A percentile compares a stretch with the other conserved stretches of the same genome.
Conservation (phyloP, 306 rosid genomes). For the Erythrophleum fordii region DNA sequence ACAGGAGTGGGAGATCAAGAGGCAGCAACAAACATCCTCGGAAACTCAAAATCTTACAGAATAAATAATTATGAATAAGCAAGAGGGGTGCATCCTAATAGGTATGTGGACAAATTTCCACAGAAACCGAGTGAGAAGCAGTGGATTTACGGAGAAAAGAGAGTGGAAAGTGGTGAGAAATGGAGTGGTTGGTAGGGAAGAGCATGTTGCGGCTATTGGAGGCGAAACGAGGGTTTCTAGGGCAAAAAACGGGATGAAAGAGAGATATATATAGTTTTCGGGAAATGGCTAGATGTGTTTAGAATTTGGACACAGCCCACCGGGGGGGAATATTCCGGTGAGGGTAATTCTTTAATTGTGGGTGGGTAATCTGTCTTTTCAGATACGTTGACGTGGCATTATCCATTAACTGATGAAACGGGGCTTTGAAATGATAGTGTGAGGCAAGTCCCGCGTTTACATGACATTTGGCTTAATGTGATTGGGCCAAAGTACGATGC, state of each 20-base stretch:
- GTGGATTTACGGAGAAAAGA: constrained; percentile 23
- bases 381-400: constrained; percentile 64
- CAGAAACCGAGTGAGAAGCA: background rate
- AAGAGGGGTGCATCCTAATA: constrained; percentile 19
- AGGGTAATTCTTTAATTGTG: constrained; percentile 21
- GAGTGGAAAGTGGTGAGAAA: constrained; percentile 32
- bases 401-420: constrained; percentile 38
- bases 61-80: background rate
- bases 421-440: background rate
- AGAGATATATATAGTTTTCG: constrained; percentile 96
- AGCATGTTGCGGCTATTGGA: constrained; percentile 73
- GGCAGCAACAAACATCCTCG: constrained; percentile 1
- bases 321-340: constrained; percentile 85
- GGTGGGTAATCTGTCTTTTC: constrained; percentile 33
- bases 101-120: background rate
- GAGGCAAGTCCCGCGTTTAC: background rate
- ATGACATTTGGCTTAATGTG: background rate
- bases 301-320: constrained; percentile 39
- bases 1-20: background rate
- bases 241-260: constrained; percentile 69
- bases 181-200: constrained; percentile 44
- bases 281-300: constrained; percentile 67
- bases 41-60: constrained; percentile 11
- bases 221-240: constrained; percentile 61
- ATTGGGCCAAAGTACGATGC: background rate